These are phyloP conservation scores for Microdochium paspali DNA, from an alignment of 2,329 filamentous ascomycete genomes.

Conservation along the genomic window DNA sequence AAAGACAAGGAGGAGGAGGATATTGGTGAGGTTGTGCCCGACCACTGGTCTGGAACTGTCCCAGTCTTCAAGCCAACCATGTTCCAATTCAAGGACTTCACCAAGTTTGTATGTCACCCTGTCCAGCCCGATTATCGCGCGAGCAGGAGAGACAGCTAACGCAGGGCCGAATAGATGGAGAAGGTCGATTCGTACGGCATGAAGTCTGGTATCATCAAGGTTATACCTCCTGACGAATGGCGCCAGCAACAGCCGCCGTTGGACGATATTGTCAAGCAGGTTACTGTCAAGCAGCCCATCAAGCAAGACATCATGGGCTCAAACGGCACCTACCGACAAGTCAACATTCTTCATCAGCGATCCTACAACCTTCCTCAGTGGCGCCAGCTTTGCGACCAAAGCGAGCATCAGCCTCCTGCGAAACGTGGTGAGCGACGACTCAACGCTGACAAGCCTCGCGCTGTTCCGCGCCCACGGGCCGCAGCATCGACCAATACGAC, in stretches of 20 bases:
- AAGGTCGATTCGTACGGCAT: conserved; percentile 92
- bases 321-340: conserved; percentile 90
- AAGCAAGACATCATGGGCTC: conserved; percentile 97
- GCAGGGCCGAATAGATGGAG: conserved; percentile 42
- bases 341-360: conserved; percentile 92
- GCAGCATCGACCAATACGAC: conserved; percentile 20
- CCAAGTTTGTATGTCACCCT: conserved; percentile 61
- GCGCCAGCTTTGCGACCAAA: conserved; percentile 87
- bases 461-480: conserved; percentile 26
- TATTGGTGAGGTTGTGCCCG: conserved; percentile 71
- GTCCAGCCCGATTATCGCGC: not conserved
- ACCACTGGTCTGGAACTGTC: conserved; percentile 84
- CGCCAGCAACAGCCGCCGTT: conserved; percentile 69
- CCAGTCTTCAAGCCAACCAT: conserved; percentile 94
- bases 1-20: conserved; percentile 46
- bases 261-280: conserved; percentile 79
- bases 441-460: conserved; percentile 43
- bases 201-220: conserved; percentile 94
- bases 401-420: conserved; percentile 90
- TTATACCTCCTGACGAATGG: conserved; percentile 92
- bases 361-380: conserved; percentile 96
- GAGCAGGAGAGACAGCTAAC: not conserved
- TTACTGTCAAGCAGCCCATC: conserved; percentile 93
- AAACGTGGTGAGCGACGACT: conserved; percentile 73
- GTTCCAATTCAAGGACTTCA: conserved; percentile 90